Evolutionary conservation across 345 rosid species (phyloP).

Genomic region (Kernera saxatilis): DNA sequence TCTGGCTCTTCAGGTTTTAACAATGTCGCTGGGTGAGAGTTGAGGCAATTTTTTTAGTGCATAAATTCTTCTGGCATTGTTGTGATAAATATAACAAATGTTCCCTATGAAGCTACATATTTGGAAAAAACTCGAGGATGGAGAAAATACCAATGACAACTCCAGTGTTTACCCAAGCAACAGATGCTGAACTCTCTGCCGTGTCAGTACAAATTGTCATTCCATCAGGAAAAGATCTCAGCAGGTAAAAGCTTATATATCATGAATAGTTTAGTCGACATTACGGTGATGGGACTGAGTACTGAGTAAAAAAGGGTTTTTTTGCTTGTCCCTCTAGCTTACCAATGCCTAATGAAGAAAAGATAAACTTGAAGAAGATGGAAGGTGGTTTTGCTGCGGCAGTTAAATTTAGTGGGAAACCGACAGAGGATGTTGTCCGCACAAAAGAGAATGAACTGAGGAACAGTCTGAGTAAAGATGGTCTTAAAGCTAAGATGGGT

Average conservation of each 20-base stretch:
- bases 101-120: constrained; percentile 50
- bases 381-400: constrained; percentile 79
- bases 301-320: too few relatives aligned
- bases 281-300: not conserved
- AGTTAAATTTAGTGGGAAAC: constrained; percentile 78
- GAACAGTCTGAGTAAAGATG: constrained; percentile 48
- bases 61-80: not conserved
- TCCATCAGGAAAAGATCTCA: constrained; percentile 59
- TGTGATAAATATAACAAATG: not conserved
- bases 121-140: constrained; percentile 54
- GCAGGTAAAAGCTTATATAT: constrained; percentile 36
- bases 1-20: constrained; percentile 70
- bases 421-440: constrained; percentile 52
- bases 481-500: constrained; percentile 58
- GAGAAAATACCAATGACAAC: constrained; percentile 78
- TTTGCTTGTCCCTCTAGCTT: constrained; percentile 40
- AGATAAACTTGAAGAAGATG: constrained; percentile 50
- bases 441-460: constrained; percentile 58
- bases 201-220: constrained; percentile 82
- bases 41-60: not conserved
- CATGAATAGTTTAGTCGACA: not conserved
- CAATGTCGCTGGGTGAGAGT: constrained; percentile 63
- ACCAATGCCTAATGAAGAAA: constrained; percentile 62
- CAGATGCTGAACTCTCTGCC: constrained; percentile 41
- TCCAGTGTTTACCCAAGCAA: constrained; percentile 71